Percentiles rank a stretch among this genome's conserved stretches.
Evolutionary conservation across 2,329 filamentous ascomycete species (phyloP).

Genomic region (Endoconidiophora laricicola): DNA sequence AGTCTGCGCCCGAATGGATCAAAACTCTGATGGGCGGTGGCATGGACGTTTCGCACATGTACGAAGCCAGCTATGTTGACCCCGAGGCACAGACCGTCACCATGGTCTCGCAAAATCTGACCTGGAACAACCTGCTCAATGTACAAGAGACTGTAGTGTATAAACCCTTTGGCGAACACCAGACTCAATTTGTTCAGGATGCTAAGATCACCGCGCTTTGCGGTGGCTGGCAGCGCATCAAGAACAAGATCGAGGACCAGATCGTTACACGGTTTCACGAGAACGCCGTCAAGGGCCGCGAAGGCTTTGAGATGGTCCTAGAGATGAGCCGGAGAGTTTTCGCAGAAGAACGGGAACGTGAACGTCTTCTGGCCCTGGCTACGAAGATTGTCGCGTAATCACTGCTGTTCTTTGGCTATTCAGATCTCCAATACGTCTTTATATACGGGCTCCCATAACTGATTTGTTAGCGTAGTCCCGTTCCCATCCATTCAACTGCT

Average conservation of each 20-base stretch:
- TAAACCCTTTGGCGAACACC: constrained; percentile 38
- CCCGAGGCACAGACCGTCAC: constrained; percentile 70
- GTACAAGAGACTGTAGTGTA: constrained; percentile 91
- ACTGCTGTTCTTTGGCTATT: too few relatives aligned
- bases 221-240: constrained; percentile 93
- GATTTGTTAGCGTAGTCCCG: too few relatives aligned
- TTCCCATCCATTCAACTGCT: too few relatives aligned
- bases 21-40: constrained; percentile 57
- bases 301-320: constrained; percentile 89
- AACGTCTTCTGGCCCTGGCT: constrained; percentile 16
- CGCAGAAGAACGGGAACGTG: constrained; percentile 65
- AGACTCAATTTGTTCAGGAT: constrained; percentile 74
- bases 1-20: constrained; percentile 61
- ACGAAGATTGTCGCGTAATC: background rate
- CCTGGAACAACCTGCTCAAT: constrained; percentile 74
- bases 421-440: too few relatives aligned
- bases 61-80: constrained; percentile 92
- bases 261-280: constrained; percentile 79
- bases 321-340: constrained; percentile 88
- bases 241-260: constrained; percentile 87
- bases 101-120: constrained; percentile 92
- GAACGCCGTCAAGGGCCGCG: constrained; percentile 76
- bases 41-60: constrained; percentile 70
- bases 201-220: constrained; percentile 88
- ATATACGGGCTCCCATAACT: too few relatives aligned